phyloP scores from a whole-genome alignment of 2,329 filamentous ascomycete species.

The Xylaria sp. region DNA sequence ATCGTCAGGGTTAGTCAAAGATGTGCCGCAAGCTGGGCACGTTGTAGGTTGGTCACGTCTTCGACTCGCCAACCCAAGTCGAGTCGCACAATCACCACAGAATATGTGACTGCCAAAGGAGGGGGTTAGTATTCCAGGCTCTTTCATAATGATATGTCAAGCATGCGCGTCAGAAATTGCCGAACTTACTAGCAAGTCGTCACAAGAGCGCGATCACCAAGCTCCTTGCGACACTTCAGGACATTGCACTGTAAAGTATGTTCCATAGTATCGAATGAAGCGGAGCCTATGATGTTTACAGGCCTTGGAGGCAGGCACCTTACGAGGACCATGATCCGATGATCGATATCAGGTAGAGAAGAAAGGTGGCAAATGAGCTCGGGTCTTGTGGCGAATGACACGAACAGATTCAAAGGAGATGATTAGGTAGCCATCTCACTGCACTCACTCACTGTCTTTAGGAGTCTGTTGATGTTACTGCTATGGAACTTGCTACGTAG shows the following conservation, averaged over 20 bases:
- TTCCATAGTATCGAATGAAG: conserved; percentile 63
- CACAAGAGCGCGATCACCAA: conserved; percentile 76
- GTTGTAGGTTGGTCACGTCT: conserved; percentile 55
- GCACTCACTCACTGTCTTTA: too few relatives aligned
- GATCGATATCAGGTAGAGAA: neutral
- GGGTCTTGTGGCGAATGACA: neutral
- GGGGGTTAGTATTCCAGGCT: neutral
- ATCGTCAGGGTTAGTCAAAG: conserved; percentile 74
- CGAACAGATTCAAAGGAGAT: neutral
- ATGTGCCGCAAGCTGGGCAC: conserved; percentile 79
- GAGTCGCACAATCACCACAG: conserved; percentile 75
- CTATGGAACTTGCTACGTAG: too few relatives aligned
- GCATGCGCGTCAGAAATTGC: neutral
- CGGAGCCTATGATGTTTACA: neutral
- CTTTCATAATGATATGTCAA: neutral
- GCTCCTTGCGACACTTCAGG: conserved; percentile 72
- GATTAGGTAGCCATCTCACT: neutral
- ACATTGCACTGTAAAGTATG: conserved; percentile 78
- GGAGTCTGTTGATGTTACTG: too few relatives aligned
- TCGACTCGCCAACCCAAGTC: conserved; percentile 64
- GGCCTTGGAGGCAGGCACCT: conserved; percentile 5
- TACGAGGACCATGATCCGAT: conserved; percentile 26
- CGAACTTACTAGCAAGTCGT: conserved; percentile 79
- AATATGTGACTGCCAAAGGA: conserved; percentile 73
- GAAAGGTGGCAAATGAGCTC: neutral